Evolutionary conservation across 352 stramenopile species (phyloP).

Genomic region (Phytophthora sansomeana): DNA sequence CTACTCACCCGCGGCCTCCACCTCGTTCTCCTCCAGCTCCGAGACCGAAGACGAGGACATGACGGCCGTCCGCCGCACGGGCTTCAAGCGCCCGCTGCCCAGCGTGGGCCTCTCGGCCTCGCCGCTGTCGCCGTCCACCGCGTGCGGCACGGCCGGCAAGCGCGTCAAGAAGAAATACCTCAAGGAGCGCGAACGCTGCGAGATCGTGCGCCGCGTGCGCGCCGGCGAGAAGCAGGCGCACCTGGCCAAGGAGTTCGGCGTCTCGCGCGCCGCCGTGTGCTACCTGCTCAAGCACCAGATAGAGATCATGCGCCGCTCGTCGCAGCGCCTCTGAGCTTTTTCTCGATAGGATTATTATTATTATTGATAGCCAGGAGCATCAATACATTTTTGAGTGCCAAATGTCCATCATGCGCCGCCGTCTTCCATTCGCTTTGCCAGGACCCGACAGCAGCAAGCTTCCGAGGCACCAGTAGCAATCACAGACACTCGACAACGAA

Average conservation of each 20-base stretch:
- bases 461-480: too few species aligned
- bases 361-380: conserved; percentile 34
- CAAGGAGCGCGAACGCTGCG: conserved; percentile 66
- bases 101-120: conserved; percentile 30
- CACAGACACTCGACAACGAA: not conserved
- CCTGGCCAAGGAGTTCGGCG: conserved; percentile 71
- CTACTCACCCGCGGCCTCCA: conserved; percentile 20
- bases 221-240: conserved; percentile 68
- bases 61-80: conserved; percentile 13
- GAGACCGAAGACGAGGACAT: conserved; percentile 44
- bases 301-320: conserved; percentile 63
- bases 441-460: too few species aligned
- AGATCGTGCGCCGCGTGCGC: conserved; percentile 69
- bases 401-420: not conserved
- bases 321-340: conserved; percentile 40
- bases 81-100: conserved; percentile 34
- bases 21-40: conserved; percentile 28
- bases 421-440: not conserved
- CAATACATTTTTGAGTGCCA: conserved; percentile 37
- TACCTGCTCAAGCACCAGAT: conserved; percentile 73
- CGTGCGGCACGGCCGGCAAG: conserved; percentile 32
- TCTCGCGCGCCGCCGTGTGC: conserved; percentile 69
- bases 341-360: conserved; percentile 39
- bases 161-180: conserved; percentile 76
- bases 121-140: conserved; percentile 20